Evolutionary conservation across 495 filamentous ascomycete genomes (phyloP).

Genomic region (Oleoguttula mirabilis): DNA sequence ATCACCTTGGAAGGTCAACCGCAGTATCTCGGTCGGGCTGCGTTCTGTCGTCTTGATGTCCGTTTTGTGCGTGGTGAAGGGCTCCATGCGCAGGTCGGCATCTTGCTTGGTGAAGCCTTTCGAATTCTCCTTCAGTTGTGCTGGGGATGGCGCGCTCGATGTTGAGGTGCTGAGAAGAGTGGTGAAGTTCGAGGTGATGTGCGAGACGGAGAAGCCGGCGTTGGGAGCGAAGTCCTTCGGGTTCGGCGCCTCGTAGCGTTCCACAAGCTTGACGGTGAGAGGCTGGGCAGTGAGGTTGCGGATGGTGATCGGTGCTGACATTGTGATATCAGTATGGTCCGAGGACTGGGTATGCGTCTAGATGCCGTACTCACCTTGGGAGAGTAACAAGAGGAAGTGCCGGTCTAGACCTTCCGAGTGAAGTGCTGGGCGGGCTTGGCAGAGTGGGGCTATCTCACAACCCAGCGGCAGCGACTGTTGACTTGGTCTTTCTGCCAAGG

Average conservation of each 20-base stretch:
- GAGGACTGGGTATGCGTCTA: too few species aligned
- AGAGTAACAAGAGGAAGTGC: too few species aligned
- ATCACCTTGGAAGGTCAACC: slow-evolving; percentile 50
- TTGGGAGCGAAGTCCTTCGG: slow-evolving; percentile 27
- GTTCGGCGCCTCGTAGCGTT: slow-evolving; percentile 50
- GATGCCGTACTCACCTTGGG: too few species aligned
- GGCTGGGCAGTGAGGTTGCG: slow-evolving; percentile 74
- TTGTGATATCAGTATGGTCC: too few species aligned
- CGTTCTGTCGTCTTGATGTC: slow-evolving; percentile 38
- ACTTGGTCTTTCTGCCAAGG: too few species aligned
- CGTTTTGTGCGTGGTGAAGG: slow-evolving; percentile 47
- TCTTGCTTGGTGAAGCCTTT: slow-evolving; percentile 45
- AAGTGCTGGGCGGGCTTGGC: too few species aligned
- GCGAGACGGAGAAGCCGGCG: slow-evolving; percentile 27
- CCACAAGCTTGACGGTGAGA: slow-evolving; percentile 59
- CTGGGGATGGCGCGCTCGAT: slow-evolving; percentile 24
- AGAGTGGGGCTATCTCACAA: too few species aligned
- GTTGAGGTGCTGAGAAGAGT: slow-evolving; percentile 3
- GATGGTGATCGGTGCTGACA: slow-evolving; percentile 46
- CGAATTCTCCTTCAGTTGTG: slow-evolving; percentile 38
- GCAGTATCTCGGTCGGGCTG: slow-evolving; percentile 42
- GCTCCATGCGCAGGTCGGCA: slow-evolving; percentile 42
- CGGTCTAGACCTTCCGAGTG: too few species aligned
- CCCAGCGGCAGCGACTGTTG: too few species aligned
- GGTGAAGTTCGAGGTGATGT: slow-evolving; percentile 30